Evolutionary conservation across 192 early-diverging fungal genomes (phyloP).

Genomic region (Coemansia sp.): DNA sequence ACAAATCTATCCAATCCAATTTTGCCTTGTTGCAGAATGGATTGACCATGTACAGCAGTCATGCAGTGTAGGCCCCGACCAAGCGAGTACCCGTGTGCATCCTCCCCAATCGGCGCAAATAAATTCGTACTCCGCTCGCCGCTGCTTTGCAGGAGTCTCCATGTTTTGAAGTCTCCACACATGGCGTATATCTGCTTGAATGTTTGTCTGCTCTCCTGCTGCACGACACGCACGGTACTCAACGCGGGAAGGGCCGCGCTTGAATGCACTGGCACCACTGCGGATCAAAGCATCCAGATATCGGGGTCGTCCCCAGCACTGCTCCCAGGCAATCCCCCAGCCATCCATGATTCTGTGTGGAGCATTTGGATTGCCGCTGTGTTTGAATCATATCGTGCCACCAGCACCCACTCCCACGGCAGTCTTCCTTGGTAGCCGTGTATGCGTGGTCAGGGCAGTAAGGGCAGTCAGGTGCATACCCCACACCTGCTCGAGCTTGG

Average conservation of each 20-base stretch:
- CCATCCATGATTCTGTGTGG: not conserved
- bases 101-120: slow-evolving; percentile 3
- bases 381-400: not conserved
- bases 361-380: not conserved
- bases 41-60: too few species aligned
- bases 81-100: not conserved
- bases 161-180: slow-evolving; percentile 4
- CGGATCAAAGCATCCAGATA: slow-evolving; percentile 12
- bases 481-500: not conserved
- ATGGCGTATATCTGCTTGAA: not conserved
- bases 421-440: not conserved
- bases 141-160: slow-evolving; percentile 6
- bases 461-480: not conserved
- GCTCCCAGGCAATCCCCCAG: slow-evolving; percentile 3
- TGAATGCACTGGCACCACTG: not conserved
- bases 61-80: too few species aligned
- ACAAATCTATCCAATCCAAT: too few species aligned
- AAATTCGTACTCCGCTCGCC: slow-evolving; percentile 13
- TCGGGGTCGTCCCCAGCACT: slow-evolving; percentile 5
- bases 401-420: not conserved
- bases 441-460: not conserved
- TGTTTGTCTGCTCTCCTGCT: slow-evolving; percentile 6
- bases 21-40: too few species aligned
- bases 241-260: not conserved
- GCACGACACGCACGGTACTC: not conserved